Evolutionary conservation across 805 yeast species (phyloP).

Genomic region (Saccharomycopsis fibuligera): DNA sequence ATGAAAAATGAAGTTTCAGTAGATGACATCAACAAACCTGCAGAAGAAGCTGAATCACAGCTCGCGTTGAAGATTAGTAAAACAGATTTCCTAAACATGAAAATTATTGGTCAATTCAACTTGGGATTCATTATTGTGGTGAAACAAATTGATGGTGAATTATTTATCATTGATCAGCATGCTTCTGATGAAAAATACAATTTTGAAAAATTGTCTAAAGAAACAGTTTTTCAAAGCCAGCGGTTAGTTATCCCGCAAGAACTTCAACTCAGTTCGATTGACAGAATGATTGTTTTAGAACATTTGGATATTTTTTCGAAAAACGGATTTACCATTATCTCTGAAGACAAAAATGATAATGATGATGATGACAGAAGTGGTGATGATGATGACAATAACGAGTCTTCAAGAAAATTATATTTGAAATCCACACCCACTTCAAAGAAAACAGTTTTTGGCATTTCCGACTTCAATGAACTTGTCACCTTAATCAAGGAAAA

Average conservation of each 20-base stretch:
- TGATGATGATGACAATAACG: conserved; percentile 9
- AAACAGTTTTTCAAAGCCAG: conserved; percentile 59
- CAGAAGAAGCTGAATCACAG: conserved; percentile 47
- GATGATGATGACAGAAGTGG: conserved; percentile 3
- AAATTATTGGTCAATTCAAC: conserved; percentile 87
- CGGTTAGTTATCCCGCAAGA: conserved; percentile 53
- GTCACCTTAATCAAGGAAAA: conserved; percentile 57
- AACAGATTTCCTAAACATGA: conserved; percentile 68
- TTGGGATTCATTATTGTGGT: conserved; percentile 86
- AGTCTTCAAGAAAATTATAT: conserved; percentile 45
- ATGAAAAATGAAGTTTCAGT: conserved; percentile 22
- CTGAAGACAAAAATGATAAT: conserved; percentile 34
- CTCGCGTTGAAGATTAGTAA: conserved; percentile 61
- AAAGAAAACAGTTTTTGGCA: conserved; percentile 59
- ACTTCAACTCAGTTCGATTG: conserved; percentile 68
- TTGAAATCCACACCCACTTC: conserved; percentile 68
- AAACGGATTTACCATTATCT: conserved; percentile 69
- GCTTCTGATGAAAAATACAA: conserved; percentile 95
- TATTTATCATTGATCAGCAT: conserved; percentile 93
- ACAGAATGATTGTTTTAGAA: conserved; percentile 66
- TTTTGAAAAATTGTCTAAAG: conserved; percentile 62
- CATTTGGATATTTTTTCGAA: conserved; percentile 48
- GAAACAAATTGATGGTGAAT: conserved; percentile 41
- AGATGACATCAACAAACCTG: conserved; percentile 38
- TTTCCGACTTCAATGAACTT: conserved; percentile 60